Percentiles rank a stretch among this genome's conserved stretches.
These are phyloP conservation scores for Acanthamoeba pearcei DNA, from an alignment of 208 protist species.

Conservation along the genomic window DNA sequence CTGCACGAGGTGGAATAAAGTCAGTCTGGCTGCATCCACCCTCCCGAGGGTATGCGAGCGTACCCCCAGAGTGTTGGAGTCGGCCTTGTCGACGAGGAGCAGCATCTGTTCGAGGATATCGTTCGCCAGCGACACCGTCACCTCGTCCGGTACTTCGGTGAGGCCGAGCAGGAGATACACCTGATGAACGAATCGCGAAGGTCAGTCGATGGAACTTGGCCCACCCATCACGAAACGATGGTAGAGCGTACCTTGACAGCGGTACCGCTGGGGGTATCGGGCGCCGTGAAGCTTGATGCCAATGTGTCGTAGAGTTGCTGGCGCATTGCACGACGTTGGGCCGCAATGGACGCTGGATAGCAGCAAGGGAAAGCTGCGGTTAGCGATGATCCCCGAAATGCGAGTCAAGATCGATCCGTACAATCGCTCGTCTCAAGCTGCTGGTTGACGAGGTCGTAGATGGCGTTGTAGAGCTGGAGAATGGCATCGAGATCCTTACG, in stretches of 20 bases:
- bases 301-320: not conserved
- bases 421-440: not conserved
- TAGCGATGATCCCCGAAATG: not conserved
- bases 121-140: not conserved
- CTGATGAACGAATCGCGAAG: not conserved
- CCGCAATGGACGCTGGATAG: not conserved
- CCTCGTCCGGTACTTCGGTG: constrained; percentile 71
- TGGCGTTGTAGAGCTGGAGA: constrained; percentile 34
- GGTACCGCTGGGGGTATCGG: not conserved
- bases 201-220: not conserved
- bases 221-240: not conserved
- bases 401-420: not conserved
- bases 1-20: not conserved
- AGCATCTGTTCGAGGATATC: not conserved
- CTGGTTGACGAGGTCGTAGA: constrained; percentile 44
- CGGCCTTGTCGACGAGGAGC: not conserved
- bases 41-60: not conserved
- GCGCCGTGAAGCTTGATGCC: not conserved
- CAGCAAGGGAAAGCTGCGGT: not conserved
- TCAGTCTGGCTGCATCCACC: not conserved
- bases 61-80: not conserved
- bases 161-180: constrained; percentile 30
- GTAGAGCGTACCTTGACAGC: not conserved
- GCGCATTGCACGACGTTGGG: not conserved
- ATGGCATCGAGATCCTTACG: constrained; percentile 11